Conservation (phyloP, 2,329 filamentous ascomycete genomes). For the Aureobasidium subglaciale region DNA sequence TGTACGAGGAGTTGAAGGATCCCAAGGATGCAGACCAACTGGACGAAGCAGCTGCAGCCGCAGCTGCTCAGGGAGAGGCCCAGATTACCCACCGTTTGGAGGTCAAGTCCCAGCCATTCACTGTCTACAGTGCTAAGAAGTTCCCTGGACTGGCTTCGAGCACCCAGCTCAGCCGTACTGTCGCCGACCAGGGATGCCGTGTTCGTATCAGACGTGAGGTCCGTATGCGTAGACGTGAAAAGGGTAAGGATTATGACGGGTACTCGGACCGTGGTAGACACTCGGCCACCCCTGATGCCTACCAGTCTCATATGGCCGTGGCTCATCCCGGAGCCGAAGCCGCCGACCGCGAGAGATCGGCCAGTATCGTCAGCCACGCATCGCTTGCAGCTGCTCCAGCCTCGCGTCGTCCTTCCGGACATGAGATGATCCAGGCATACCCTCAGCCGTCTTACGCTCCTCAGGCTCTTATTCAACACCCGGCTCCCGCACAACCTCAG, state of each 20-base stretch:
- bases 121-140: constrained; percentile 94
- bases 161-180: constrained; percentile 78
- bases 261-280: constrained; percentile 42
- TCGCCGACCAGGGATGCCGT: constrained; percentile 93
- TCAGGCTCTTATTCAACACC: constrained; percentile 24
- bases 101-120: constrained; percentile 80
- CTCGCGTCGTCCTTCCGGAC: constrained; percentile 37
- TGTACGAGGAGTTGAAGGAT: constrained; percentile 92
- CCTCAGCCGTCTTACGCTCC: constrained; percentile 32
- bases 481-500: constrained; percentile 31
- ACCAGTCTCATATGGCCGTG: constrained; percentile 19
- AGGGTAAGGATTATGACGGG: constrained; percentile 53
- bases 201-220: constrained; percentile 93
- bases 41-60: constrained; percentile 24
- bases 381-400: constrained; percentile 23
- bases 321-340: constrained; percentile 28
- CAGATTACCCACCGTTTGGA: constrained; percentile 81
- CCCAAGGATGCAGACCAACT: constrained; percentile 65
- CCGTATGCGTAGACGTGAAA: constrained; percentile 76
- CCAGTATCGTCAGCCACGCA: constrained; percentile 32
- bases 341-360: constrained; percentile 30
- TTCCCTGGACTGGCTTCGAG: constrained; percentile 91
- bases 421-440: constrained; percentile 37
- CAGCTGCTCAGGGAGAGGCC: constrained; percentile 37
- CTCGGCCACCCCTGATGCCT: constrained; percentile 28